Percentiles rank a stretch among this genome's conserved stretches.
Conservation (phyloP, 305 asterid genomes). For the Fraxinus dipetala region DNA sequence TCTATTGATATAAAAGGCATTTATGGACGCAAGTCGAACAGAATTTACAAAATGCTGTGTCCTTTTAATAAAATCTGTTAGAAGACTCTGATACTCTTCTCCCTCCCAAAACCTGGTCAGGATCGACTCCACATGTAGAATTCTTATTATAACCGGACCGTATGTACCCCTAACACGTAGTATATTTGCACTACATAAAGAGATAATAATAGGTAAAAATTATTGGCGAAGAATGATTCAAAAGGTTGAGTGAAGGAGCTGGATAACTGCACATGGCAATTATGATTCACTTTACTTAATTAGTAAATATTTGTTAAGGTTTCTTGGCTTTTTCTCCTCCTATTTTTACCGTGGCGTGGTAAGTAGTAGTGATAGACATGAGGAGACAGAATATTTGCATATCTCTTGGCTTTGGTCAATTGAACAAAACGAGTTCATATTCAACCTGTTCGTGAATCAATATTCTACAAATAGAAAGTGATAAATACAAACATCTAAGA, state of each 20-base stretch:
- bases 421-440: too few species aligned
- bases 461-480: not conserved
- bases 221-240: slow-evolving; percentile 33
- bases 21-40: slow-evolving; percentile 42
- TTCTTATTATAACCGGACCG: too few species aligned
- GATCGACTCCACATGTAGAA: too few species aligned
- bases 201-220: not conserved
- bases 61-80: slow-evolving; percentile 44
- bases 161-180: too few species aligned
- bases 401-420: too few species aligned
- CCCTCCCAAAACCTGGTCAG: not conserved
- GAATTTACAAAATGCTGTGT: slow-evolving; percentile 20
- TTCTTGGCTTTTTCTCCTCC: not conserved
- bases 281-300: slow-evolving; percentile 7
- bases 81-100: slow-evolving; percentile 33
- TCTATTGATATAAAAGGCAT: not conserved
- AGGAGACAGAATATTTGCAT: not conserved
- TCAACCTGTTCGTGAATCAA: not conserved
- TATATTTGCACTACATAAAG: too few species aligned
- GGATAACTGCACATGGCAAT: slow-evolving; percentile 26
- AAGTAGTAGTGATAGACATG: not conserved
- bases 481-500: not conserved
- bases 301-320: too few species aligned
- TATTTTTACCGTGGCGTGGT: not conserved
- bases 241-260: slow-evolving; percentile 22